Conservation (phyloP, 768 basidiomycete genomes). For the Melanogaster broomeanus region DNA sequence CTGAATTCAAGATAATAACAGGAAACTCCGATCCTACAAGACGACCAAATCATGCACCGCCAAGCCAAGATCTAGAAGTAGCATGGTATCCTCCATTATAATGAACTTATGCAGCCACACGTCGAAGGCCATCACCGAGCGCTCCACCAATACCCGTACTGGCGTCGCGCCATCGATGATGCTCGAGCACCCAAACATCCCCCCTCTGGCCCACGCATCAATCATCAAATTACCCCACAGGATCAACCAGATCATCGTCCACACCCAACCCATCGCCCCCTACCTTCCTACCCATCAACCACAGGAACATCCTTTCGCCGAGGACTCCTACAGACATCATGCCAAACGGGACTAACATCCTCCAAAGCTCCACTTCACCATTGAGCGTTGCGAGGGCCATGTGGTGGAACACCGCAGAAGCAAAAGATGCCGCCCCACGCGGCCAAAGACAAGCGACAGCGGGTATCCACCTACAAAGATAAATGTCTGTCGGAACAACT, state of each 20-base stretch:
- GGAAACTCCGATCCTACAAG: too few species aligned
- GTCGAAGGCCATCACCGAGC: constrained; percentile 3
- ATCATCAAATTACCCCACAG: constrained; percentile 23
- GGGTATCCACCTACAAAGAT: constrained; percentile 30
- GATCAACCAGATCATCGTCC: constrained; percentile 31
- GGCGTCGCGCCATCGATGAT: neutral
- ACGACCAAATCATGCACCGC: too few species aligned
- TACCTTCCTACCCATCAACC: constrained; percentile 26
- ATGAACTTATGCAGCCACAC: neutral
- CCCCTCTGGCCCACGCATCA: constrained; percentile 19
- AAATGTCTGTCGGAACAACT: constrained; percentile 34
- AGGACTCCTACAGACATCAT: constrained; percentile 54
- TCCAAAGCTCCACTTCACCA: constrained; percentile 44
- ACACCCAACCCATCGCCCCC: constrained; percentile 32
- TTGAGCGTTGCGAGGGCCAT: constrained; percentile 55
- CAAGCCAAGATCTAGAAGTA: too few species aligned
- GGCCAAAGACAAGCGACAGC: constrained; percentile 42
- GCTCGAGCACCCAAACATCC: constrained; percentile 8
- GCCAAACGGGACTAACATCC: constrained; percentile 51
- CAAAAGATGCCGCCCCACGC: constrained; percentile 49
- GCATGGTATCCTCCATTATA: too few species aligned
- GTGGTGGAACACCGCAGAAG: constrained; percentile 58
- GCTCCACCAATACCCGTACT: constrained; percentile 4
- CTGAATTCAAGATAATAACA: too few species aligned
- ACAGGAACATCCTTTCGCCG: constrained; percentile 37